Conservation (phyloP, 139 green algal genomes). For the Ulvella scutata region DNA sequence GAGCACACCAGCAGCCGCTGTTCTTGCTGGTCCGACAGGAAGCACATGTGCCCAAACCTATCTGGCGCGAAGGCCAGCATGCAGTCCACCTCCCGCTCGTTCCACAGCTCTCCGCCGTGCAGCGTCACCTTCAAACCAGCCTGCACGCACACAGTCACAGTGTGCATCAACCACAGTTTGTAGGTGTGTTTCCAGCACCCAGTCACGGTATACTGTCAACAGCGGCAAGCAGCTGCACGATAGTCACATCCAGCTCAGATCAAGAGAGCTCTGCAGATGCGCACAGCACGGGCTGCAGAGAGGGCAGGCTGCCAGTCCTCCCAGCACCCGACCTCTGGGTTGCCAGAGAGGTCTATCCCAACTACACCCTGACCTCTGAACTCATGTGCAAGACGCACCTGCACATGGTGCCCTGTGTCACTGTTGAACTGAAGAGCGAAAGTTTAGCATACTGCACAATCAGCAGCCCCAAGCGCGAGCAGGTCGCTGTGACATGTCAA, state of each 20-base stretch:
- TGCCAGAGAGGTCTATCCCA: constrained; percentile 27
- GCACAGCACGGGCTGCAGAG: not conserved
- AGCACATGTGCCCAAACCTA: constrained; percentile 67
- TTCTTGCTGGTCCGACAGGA: constrained; percentile 34
- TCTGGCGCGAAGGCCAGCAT: constrained; percentile 53
- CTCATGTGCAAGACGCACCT: constrained; percentile 6
- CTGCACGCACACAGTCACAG: too few relatives aligned
- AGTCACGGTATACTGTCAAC: too few relatives aligned
- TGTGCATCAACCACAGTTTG: too few relatives aligned
- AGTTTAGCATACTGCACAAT: too few relatives aligned
- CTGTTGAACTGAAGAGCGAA: too few relatives aligned
- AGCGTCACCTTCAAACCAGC: constrained; percentile 43
- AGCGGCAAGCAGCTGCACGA: too few relatives aligned
- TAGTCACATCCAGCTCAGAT: too few relatives aligned
- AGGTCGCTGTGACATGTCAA: not conserved
- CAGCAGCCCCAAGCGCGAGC: not conserved
- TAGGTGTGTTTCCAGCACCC: too few relatives aligned
- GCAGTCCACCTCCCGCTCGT: constrained; percentile 27
- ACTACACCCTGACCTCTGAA: constrained; percentile 2
- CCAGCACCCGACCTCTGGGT: constrained; percentile 44
- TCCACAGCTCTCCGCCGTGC: constrained; percentile 50
- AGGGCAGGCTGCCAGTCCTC: constrained; percentile 33
- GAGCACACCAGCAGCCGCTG: constrained; percentile 18
- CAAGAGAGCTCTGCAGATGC: not conserved
- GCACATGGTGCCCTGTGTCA: too few relatives aligned